A percentile compares a stretch with the other conserved stretches of the same genome.
Conservation (phyloP, 2,329 filamentous ascomycete genomes). For the Cytospora chrysosperma region DNA sequence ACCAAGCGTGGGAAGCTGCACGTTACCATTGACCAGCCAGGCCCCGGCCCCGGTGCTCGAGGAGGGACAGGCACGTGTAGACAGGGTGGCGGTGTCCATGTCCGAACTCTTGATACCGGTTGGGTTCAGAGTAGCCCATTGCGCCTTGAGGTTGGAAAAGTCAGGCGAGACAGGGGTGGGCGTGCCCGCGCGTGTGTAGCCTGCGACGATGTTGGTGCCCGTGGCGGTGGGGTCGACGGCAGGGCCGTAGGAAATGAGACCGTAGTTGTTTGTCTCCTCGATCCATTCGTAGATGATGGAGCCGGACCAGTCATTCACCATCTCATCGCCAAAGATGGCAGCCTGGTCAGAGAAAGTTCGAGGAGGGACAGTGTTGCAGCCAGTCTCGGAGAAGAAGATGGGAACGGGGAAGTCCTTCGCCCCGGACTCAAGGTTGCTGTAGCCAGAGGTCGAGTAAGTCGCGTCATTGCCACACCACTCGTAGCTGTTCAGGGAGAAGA, state of each 20-base stretch:
- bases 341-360: constrained; percentile 70
- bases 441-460: constrained; percentile 64
- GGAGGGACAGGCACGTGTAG: constrained; percentile 67
- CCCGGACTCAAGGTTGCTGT: constrained; percentile 64
- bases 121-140: constrained; percentile 73
- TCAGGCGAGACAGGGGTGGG: constrained; percentile 74
- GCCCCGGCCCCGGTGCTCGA: constrained; percentile 58
- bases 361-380: constrained; percentile 67
- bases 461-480: constrained; percentile 67
- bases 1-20: constrained; percentile 67
- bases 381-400: constrained; percentile 87
- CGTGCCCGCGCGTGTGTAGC: constrained; percentile 68
- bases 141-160: constrained; percentile 71
- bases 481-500: constrained; percentile 84
- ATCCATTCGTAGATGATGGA: constrained; percentile 91
- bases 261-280: constrained; percentile 79
- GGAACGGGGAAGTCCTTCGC: constrained; percentile 74
- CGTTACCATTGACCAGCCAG: constrained; percentile 73
- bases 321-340: constrained; percentile 72
- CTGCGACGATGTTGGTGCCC: constrained; percentile 58
- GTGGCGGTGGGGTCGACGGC: constrained; percentile 51
- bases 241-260: constrained; percentile 73
- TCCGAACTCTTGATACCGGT: constrained; percentile 64
- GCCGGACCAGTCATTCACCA: constrained; percentile 70
- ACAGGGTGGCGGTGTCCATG: constrained; percentile 61